A percentile compares a stretch with the other conserved stretches of the same genome.
Evolutionary conservation across 805 yeast species (phyloP).

Genomic region (Myxozyma geophila): DNA sequence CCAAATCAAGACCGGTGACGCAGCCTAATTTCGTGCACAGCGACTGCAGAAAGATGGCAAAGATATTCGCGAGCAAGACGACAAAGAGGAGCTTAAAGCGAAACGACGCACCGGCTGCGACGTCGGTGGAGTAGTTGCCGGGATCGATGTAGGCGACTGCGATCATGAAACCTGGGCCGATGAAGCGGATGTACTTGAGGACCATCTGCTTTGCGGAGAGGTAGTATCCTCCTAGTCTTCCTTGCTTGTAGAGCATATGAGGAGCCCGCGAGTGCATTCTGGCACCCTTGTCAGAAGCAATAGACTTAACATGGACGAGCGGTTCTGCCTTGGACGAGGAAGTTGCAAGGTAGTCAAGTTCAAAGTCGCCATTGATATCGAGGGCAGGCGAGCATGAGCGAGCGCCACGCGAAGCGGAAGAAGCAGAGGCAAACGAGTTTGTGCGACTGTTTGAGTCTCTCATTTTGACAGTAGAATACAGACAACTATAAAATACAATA

Average conservation of each 20-base stretch:
- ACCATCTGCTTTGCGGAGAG: conserved; percentile 1
- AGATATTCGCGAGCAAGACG: conserved; percentile 74
- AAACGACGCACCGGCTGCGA: conserved; percentile 86
- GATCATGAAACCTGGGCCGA: conserved; percentile 94
- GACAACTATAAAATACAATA: too few relatives aligned
- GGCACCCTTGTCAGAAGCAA: too few relatives aligned
- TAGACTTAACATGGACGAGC: too few relatives aligned
- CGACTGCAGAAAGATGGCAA: conserved; percentile 86
- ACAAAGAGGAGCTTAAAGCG: conserved; percentile 79
- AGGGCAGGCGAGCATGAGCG: too few relatives aligned
- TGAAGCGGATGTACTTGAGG: conserved; percentile 60
- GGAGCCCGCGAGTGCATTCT: background rate
- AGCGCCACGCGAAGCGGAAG: too few relatives aligned
- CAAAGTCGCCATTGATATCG: background rate
- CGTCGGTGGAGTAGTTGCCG: conserved; percentile 94
- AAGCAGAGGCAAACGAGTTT: too few relatives aligned
- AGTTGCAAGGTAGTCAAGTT: background rate
- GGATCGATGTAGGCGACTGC: conserved; percentile 97
- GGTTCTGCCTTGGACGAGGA: too few relatives aligned
- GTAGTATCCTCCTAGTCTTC: background rate
- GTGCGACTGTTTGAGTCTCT: too few relatives aligned
- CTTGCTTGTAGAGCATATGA: background rate
- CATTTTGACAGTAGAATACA: too few relatives aligned
- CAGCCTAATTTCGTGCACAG: conserved; percentile 87
- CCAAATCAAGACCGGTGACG: conserved; percentile 91